Evolutionary conservation across 495 filamentous ascomycete genomes (phyloP), one percentile per base, ranked within the genome.

Genomic region (Penicillium paxilli): DNA sequence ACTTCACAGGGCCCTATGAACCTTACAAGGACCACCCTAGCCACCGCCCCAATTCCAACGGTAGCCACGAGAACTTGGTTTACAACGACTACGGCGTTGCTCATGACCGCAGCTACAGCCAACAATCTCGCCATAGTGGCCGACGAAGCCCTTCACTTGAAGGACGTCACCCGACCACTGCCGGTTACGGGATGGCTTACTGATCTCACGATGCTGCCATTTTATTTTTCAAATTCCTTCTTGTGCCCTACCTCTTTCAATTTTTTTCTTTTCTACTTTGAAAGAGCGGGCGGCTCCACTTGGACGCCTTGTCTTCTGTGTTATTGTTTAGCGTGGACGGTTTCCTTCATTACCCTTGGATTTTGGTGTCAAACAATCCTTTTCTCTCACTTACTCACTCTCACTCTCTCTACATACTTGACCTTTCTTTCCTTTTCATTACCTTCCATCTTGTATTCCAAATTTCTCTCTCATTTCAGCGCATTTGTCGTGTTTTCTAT

Each of bases 41-140:
- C 22, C 58, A 65, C 25, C 60, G 71, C 25, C 60, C 64, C 25
- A 59, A 57, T 41, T 67, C 65, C 22, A 59, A 49, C 6, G 70
- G 70, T 24, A 80, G 77, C 50, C 68, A 68, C 11, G 75, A 81
- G 7, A 58, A 63, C 3, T 49, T 82, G 30, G 72, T 80, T 2
- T 58, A 68, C 10, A 55, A 70, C n/a, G 71, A 69, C 12, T 70
- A 72, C 33, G 59, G 57, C 30, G 66, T 73, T 23, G 71, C 72
- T 28, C 66, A 71, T 32, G 65, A 62, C 38, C 71, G 75, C 45
- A 75, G 58, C 40, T n/a, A 52, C 30, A 79, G 76, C 49, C 67
- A 65, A 23, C 65, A 71, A 35, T 74, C 69, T 53, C 59, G 58
- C 7, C 62, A 62, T 28, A 66, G 59, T 47, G 49, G 49, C 33